Evolutionary conservation across 495 filamentous ascomycete species (phyloP), one percentile per base, ranked within the genome.

Genomic region (Xylaria bambusicola): DNA sequence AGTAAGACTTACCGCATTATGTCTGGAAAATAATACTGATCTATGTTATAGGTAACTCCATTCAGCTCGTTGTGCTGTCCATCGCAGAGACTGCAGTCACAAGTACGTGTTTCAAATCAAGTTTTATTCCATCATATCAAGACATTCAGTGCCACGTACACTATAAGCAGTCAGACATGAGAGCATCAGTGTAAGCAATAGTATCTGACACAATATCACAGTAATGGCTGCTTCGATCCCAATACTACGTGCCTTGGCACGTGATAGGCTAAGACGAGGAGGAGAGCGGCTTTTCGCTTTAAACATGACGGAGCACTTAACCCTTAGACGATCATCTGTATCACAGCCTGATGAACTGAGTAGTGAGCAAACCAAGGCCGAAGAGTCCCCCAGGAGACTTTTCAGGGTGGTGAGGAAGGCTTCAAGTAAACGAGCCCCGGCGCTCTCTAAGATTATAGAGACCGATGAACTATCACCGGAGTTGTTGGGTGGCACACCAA

Each of bases 201-300:
- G 10, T 38, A 9, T 38, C 36, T 38, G 13, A 38, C 36, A 15
- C 13, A 38, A 7, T 38, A 3, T 7, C 15, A 15, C 15, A 38
- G 36, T 74, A 44, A 64, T 72, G 52, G 71, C 71, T 0, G 68
- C 68, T 0, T 68, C 64, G 0, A 71, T 72, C 7, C 71, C 70
- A 4, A 70, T 72, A 8, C 41, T 74, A 2, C 64, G 71, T 3
- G 66, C 68, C 1, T 47, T 72, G 1, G 36, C 72, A 35, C 63
- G 67, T n/a, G 66, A 69, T 56, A 62, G 41, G 35, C 27, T 13
- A 3, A 23, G 29, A 17, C 42, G 27, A 7, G 26, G 29, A 3
- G 44, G 42, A 6, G 36, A 27, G 15, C 38, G 36, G 13, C 54
- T 57, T 17, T 57, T 57, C 44, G 40, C 54, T 6, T n/a, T 46